These are phyloP conservation scores for Coffea canephora DNA, from an alignment of 257 asterid genomes.

Conservation along the genomic window DNA sequence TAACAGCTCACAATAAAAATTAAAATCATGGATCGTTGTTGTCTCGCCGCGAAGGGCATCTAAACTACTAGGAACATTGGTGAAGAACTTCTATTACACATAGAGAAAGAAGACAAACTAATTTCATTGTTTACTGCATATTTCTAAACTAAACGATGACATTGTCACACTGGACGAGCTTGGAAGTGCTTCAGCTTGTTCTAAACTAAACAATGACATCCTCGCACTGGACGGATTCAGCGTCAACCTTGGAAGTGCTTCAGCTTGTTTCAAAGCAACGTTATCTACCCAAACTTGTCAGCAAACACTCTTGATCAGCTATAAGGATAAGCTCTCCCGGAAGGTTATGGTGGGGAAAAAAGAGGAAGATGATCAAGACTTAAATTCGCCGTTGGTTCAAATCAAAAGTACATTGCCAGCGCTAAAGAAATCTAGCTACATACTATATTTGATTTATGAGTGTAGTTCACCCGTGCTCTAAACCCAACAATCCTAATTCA, in stretches of 20 bases:
- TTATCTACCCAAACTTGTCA: slow-evolving; percentile 2
- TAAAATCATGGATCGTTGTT: not conserved
- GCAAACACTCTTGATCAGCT: not conserved
- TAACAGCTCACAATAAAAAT: not conserved
- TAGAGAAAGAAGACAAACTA: not conserved
- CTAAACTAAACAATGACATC: not conserved
- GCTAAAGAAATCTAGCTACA: not conserved
- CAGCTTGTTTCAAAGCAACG: not conserved
- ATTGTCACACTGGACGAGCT: not conserved
- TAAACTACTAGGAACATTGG: not conserved
- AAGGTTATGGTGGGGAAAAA: not conserved
- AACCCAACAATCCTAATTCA: not conserved
- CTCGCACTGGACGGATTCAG: not conserved
- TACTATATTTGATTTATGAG: not conserved
- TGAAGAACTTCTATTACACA: not conserved
- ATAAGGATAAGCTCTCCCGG: not conserved
- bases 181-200: not conserved
- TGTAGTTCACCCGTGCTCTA: not conserved
- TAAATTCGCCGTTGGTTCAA: not conserved
- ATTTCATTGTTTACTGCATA: not conserved
- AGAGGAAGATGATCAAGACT: not conserved
- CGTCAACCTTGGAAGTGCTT: not conserved
- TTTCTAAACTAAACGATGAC: not conserved
- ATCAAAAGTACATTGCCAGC: not conserved
- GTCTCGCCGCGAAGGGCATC: not conserved